phyloP scores from a whole-genome alignment of 768 basidiomycete species.

The Termitomyces titanicus region DNA sequence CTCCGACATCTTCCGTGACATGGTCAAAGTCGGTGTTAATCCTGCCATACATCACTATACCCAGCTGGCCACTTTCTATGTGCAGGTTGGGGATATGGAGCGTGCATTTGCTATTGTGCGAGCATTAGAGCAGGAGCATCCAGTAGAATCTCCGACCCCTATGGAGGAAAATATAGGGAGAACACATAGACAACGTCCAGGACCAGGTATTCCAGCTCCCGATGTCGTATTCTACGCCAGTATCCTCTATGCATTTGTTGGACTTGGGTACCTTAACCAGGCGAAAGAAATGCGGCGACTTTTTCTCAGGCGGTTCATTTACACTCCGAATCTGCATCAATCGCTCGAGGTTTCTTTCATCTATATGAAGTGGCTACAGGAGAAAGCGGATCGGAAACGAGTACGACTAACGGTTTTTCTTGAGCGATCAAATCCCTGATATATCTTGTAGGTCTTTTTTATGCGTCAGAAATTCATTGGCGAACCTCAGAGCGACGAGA shows the following conservation, averaged over 20 bases:
- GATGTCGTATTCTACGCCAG: conserved; percentile 33
- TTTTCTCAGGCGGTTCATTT: conserved; percentile 14
- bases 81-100: conserved; percentile 30
- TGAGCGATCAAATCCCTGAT: background rate
- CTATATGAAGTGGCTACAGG: background rate
- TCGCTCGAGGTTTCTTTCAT: conserved; percentile 7
- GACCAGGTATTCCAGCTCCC: conserved; percentile 17
- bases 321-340: conserved; percentile 19
- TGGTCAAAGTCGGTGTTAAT: conserved; percentile 40
- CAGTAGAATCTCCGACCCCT: background rate
- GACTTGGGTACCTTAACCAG: conserved; percentile 21
- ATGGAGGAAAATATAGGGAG: background rate
- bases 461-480: too few species aligned
- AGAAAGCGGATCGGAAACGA: background rate
- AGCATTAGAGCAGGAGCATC: conserved; percentile 29
- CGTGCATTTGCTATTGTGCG: conserved; percentile 40
- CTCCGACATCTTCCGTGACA: conserved; percentile 44
- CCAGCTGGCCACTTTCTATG: conserved; percentile 45
- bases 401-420: background rate
- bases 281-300: conserved; percentile 28
- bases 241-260: conserved; percentile 34
- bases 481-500: background rate
- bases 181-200: background rate
- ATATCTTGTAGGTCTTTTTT: background rate
- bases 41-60: conserved; percentile 48